phyloP scores from a whole-genome alignment of 164 flowering plant species.

The Berberis vulgaris region DNA sequence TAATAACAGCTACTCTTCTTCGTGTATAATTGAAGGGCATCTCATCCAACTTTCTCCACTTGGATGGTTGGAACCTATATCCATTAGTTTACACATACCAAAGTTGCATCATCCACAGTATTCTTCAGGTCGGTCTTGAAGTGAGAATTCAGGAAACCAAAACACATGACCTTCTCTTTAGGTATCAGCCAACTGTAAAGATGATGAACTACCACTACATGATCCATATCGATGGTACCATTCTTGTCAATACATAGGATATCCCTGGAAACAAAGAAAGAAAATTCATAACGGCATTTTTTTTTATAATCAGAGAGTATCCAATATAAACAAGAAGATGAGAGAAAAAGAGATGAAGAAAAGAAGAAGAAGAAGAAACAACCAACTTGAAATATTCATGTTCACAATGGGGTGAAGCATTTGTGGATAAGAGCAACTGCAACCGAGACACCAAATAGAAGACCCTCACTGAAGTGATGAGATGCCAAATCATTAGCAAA shows the following conservation, averaged over 20 bases:
- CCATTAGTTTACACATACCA: slow-evolving; percentile 63
- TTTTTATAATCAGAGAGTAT: neutral
- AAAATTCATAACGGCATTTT: neutral
- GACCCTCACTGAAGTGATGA: slow-evolving; percentile 24
- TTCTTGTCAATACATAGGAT: slow-evolving; percentile 74
- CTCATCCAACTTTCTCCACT: slow-evolving; percentile 65
- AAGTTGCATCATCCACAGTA: slow-evolving; percentile 69
- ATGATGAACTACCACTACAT: slow-evolving; percentile 46
- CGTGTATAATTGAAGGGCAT: slow-evolving; percentile 66
- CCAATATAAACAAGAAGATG: neutral
- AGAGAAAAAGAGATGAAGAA: neutral
- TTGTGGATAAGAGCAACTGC: slow-evolving; percentile 73
- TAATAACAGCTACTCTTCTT: slow-evolving; percentile 51
- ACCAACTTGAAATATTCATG: slow-evolving; percentile 46
- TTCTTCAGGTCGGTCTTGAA: slow-evolving; percentile 63
- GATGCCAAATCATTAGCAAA: slow-evolving; percentile 30
- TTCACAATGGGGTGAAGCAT: slow-evolving; percentile 77
- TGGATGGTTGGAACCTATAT: slow-evolving; percentile 56
- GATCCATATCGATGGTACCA: slow-evolving; percentile 68
- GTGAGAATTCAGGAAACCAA: slow-evolving; percentile 69
- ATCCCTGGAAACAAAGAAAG: slow-evolving; percentile 34
- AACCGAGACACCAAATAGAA: slow-evolving; percentile 59
- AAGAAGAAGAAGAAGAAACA: too few species aligned
- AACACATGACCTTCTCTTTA: slow-evolving; percentile 45
- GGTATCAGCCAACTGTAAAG: slow-evolving; percentile 46